These are phyloP conservation scores for Chlorella variabilis DNA, from an alignment of 163 green algal species.

Conservation along the genomic window DNA sequence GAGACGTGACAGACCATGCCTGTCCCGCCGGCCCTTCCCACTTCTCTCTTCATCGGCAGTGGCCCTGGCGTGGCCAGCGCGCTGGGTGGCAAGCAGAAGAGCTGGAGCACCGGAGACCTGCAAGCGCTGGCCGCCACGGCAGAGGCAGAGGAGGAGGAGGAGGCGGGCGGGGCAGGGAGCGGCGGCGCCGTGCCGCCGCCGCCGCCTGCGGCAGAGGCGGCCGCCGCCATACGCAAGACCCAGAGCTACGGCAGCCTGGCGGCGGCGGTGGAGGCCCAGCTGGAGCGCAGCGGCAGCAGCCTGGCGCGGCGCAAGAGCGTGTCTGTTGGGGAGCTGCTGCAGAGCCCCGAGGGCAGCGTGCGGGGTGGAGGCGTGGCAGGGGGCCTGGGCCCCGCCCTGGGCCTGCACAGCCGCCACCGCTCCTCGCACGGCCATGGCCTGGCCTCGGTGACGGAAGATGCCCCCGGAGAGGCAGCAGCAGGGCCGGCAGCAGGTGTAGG, in stretches of 20 bases:
- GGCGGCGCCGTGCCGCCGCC: neutral
- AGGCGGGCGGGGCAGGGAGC: neutral
- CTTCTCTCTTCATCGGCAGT: too few species aligned
- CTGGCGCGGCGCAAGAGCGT: neutral
- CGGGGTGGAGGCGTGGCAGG: too few species aligned
- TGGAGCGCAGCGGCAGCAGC: conserved; percentile 10
- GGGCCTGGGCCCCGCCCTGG: too few species aligned
- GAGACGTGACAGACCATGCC: too few species aligned
- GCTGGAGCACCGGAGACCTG: conserved; percentile 26
- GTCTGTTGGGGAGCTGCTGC: too few species aligned
- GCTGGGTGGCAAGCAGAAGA: conserved; percentile 4
- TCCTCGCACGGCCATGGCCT: neutral
- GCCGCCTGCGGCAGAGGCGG: neutral
- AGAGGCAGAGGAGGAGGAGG: neutral
- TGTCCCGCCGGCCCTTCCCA: too few species aligned
- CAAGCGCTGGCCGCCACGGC: neutral
- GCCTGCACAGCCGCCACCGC: neutral
- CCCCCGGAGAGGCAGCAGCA: too few species aligned
- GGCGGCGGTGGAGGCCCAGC: neutral
- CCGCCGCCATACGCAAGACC: conserved; percentile 18
- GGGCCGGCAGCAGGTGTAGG: too few species aligned
- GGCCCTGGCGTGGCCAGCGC: conserved; percentile 9
- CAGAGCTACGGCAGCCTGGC: conserved; percentile 9
- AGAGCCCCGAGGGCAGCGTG: too few species aligned
- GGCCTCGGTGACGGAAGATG: neutral